Evolutionary conservation across 495 filamentous ascomycete genomes (phyloP), one percentile per base, ranked within the genome.

Genomic region (Talaromyces borbonicus): DNA sequence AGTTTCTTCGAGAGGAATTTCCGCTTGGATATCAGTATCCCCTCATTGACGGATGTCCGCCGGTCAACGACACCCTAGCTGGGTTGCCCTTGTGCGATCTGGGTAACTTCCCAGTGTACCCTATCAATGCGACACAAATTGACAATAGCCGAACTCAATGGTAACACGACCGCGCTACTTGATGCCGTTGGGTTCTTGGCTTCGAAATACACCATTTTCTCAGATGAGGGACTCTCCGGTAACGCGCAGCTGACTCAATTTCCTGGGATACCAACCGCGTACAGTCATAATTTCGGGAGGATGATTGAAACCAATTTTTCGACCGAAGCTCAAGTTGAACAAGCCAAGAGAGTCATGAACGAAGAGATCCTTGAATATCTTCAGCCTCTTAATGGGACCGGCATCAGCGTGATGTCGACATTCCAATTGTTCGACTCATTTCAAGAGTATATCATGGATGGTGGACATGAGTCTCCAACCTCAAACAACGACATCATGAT

Each of bases 21-120:
- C 62, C 66, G 8, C 49, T 61, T 4, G 60, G 57, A 20, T 54
- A 63, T 24, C 47, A 40, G 16, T 67, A 69, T 46, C 60, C 63
- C 7, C 50, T 47, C 11, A 53, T 52, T 14, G 50, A 53, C 2
- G 48, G 48, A 0, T 71, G 65, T 40, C 58, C 57, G 11, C 49
- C 58, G 1, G 45, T 66, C 14, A 52, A 64, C 49, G 5, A 48
- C 0, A 51, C 41, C 24, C 49, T 73, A 41, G 60, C 67, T 38
- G 63, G 52, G 30, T 65, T 63, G 1, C 63, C 37, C 14, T 40
- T 18, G 11, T 62, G 56, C 25, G 32, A 11, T 1, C 35, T 57
- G 18, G 56, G 59, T 0, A 33, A 43, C 4, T 49, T 51, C 4
- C 55, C 59, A 0, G 47, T 56, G 2, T 62, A 59, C 38, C 57